phyloP scores from a whole-genome alignment of 352 stramenopile genomes.

The Pythium guiyangense region DNA sequence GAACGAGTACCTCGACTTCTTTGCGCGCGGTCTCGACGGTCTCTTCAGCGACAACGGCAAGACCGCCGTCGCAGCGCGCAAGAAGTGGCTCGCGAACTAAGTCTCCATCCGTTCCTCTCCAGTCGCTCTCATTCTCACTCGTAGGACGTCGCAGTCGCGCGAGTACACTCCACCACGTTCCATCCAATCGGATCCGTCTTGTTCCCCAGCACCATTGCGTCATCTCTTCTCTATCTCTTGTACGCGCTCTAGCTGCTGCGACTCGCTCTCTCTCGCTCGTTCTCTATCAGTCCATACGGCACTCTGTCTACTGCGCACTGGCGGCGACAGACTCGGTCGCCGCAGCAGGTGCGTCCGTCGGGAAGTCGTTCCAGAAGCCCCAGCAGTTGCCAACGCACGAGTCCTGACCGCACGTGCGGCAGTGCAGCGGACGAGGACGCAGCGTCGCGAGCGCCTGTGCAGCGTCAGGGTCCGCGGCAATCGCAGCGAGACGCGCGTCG shows the following conservation, averaged over 20 bases:
- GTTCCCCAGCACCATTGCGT: too few relatives aligned
- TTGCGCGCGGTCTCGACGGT: conserved; percentile 51
- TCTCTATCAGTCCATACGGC: neutral
- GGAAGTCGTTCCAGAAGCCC: conserved; percentile 68
- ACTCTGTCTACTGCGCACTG: conserved; percentile 3
- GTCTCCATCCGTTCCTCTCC: too few relatives aligned
- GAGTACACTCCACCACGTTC: too few relatives aligned
- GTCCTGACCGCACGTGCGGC: conserved; percentile 48
- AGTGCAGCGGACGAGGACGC: conserved; percentile 48
- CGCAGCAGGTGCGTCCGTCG: neutral
- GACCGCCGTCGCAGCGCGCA: conserved; percentile 34
- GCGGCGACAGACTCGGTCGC: neutral
- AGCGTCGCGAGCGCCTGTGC: conserved; percentile 25
- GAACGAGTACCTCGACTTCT: conserved; percentile 65
- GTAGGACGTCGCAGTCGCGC: too few relatives aligned
- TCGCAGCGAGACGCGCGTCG: conserved; percentile 30
- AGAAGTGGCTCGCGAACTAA: conserved; percentile 28
- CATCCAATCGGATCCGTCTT: too few relatives aligned
- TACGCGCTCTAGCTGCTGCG: neutral
- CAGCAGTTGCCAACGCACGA: conserved; percentile 66
- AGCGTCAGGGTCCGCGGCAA: conserved; percentile 33
- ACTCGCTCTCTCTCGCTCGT: conserved; percentile 1
- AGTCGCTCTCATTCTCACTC: too few relatives aligned
- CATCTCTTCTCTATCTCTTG: neutral
- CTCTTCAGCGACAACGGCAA: conserved; percentile 65